Percentiles rank a stretch among this genome's conserved stretches.
Conservation (phyloP, 441 rosid genomes). For the Dalechampia spathulata region DNA sequence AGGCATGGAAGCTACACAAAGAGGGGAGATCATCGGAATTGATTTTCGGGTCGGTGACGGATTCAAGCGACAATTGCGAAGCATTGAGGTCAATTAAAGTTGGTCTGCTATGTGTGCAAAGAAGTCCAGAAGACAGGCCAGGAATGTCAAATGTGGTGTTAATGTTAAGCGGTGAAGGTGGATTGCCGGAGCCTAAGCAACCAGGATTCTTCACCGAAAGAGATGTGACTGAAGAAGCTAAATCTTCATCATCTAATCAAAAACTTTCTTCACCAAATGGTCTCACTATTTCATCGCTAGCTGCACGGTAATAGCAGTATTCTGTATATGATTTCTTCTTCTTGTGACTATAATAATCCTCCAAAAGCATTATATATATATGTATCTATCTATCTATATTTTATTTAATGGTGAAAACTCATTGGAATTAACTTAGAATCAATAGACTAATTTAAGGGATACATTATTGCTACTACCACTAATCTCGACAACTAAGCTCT, state of each 20-base stretch:
- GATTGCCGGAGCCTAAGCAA: constrained; percentile 23
- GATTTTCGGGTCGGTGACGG: neutral
- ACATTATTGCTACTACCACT: too few species aligned
- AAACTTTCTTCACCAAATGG: constrained; percentile 13
- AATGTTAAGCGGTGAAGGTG: constrained; percentile 28
- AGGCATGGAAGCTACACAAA: constrained; percentile 7
- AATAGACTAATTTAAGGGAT: too few species aligned
- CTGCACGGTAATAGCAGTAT: constrained; percentile 11
- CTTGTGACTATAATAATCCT: too few species aligned
- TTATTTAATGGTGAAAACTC: too few species aligned
- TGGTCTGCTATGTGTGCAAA: constrained; percentile 33
- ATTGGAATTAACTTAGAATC: too few species aligned
- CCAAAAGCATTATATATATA: too few species aligned
- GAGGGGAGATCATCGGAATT: neutral
- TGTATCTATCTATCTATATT: too few species aligned
- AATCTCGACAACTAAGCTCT: too few species aligned
- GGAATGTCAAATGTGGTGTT: constrained; percentile 30
- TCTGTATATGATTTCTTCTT: too few species aligned
- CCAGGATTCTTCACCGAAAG: constrained; percentile 27
- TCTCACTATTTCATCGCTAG: constrained; percentile 8
- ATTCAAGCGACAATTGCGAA: constrained; percentile 3
- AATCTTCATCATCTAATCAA: neutral
- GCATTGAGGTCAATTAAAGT: constrained; percentile 22
- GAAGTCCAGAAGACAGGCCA: constrained; percentile 28
- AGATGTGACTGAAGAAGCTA: neutral